These are phyloP conservation scores for Saccharum hybrid DNA, from an alignment of 202 grass and related monocot genomes.

Conservation along the genomic window DNA sequence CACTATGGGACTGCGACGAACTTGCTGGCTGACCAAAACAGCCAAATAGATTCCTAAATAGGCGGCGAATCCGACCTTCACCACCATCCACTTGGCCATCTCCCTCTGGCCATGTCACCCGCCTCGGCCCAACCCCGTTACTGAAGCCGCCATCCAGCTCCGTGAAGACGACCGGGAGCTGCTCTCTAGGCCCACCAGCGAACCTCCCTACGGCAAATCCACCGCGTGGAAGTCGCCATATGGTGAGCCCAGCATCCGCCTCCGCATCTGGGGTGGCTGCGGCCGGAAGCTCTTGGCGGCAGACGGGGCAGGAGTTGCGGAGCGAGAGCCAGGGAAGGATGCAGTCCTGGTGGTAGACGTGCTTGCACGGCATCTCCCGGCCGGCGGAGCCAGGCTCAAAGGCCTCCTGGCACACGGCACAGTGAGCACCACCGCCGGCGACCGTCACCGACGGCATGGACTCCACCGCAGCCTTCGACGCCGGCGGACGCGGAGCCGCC, in stretches of 20 bases:
- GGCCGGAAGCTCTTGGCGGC: conserved; percentile 78
- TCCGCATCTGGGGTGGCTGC: conserved; percentile 50
- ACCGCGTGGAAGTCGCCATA: conserved; percentile 92
- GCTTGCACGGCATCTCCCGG: conserved; percentile 97
- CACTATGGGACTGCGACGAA: conserved; percentile 49
- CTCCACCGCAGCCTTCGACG: conserved; percentile 92
- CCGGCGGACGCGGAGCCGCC: conserved; percentile 62
- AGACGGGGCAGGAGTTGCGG: conserved; percentile 94
- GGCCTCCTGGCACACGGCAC: conserved; percentile 89
- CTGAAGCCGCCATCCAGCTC: conserved; percentile 88
- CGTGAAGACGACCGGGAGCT: conserved; percentile 88
- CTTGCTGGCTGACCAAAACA: conserved; percentile 65
- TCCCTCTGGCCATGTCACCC: conserved; percentile 80
- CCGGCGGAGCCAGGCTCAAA: conserved; percentile 68
- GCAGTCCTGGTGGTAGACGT: conserved; percentile 97
- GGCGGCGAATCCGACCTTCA: conserved; percentile 62
- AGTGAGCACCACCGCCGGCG: conserved; percentile 56
- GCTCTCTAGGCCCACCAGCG: conserved; percentile 70
- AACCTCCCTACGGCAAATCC: conserved; percentile 91
- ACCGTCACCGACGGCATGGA: conserved; percentile 81
- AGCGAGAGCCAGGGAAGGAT: conserved; percentile 94
- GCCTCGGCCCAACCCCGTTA: conserved; percentile 63
- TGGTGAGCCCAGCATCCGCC: conserved; percentile 75
- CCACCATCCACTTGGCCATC: conserved; percentile 51
- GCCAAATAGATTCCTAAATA: conserved; percentile 76